A percentile compares a stretch with the other conserved stretches of the same genome.
phyloP scores from a whole-genome alignment of 768 basidiomycete species.

The Kwoniella heveanensis region DNA sequence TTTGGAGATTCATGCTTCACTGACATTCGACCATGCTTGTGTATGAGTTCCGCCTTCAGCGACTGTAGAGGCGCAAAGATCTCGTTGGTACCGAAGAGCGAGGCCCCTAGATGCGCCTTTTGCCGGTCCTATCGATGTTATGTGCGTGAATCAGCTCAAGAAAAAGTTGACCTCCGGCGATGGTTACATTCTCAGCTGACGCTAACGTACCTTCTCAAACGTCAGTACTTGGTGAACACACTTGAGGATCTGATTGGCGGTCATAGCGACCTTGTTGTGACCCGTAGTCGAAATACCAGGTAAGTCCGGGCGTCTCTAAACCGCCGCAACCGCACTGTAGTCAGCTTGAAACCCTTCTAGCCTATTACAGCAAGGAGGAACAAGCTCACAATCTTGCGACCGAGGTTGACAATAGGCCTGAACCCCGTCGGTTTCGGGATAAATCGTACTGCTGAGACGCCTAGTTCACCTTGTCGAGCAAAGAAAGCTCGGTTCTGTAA shows the following conservation, averaged over 20 bases:
- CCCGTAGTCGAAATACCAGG: slow-evolving; percentile 21
- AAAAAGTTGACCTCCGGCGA: background rate
- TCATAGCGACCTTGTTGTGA: slow-evolving; percentile 57
- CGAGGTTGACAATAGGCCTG: slow-evolving; percentile 87
- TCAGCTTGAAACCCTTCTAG: background rate
- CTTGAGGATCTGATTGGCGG: slow-evolving; percentile 85
- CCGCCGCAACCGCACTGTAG: background rate
- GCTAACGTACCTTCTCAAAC: slow-evolving; percentile 72
- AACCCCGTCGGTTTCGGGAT: slow-evolving; percentile 95
- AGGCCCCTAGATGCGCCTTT: slow-evolving; percentile 71
- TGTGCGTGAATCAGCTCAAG: slow-evolving; percentile 1
- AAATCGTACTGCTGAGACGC: slow-evolving; percentile 61
- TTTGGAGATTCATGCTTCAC: slow-evolving; percentile 21
- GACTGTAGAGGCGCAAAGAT: slow-evolving; percentile 73
- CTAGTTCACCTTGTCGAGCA: slow-evolving; percentile 41
- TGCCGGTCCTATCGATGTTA: slow-evolving; percentile 62
- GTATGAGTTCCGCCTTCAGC: slow-evolving; percentile 63
- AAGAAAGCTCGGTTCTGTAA: slow-evolving; percentile 29
- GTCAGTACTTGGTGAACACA: slow-evolving; percentile 82
- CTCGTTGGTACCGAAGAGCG: slow-evolving; percentile 80
- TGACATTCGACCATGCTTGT: slow-evolving; percentile 63
- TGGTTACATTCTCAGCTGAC: too few species aligned
- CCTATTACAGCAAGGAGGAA: background rate
- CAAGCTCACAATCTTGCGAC: slow-evolving; percentile 38
- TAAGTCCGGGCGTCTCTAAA: slow-evolving; percentile 11